Base-by-base conservation (phyloP, 192 early-diverging fungal species). In the Coemansia sp. region DNA sequence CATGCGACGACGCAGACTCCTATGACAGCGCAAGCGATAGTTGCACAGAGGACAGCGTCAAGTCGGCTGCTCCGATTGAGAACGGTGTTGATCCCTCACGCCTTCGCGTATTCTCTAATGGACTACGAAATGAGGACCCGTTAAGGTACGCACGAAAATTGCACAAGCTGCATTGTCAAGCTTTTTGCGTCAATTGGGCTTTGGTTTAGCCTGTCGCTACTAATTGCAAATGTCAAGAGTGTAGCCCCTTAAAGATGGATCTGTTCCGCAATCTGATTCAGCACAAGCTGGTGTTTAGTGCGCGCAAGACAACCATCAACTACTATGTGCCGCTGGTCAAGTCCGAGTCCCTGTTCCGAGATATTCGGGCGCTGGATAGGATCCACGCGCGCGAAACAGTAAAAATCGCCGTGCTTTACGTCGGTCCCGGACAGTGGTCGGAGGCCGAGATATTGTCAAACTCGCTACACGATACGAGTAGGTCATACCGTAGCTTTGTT, bases 391-490 rank as follows among this genome's bases (percentile, higher is more conserved):
- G 91, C 10, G 96, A 97, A 72, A 91, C 90, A 0, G 86, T 95
- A 68, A 98, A 99, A 62, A 74, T 97, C 45, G 97, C 93, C 3
- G 54, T 99, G 2, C 58, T 99, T 6, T 99, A 99, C 83, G 94
- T 99, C 27, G 95, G 87, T 0, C 85, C 87, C 11, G 94, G 93
- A 1, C 96, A 98, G 75, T 94, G 96, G 75, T 92, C 93, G 51
- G 97, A 98, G 62, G 73, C 86, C 6, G 85, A 87, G 62, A 95
- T 99, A 22, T 76, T 99, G 36, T 86, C 85, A 54, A 99, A 99
- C 72, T 71, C 72, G 4, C 32, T 58, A 22, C 90, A 88, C 2
- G 69, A 81, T 39, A 75, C 78, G 6, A 97, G 95, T 59, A 27
- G 60, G 10, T 85, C 88, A 6, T 99, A 98, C 64, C 78, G 88